Base-by-base conservation (phyloP, 2,329 filamentous ascomycete genomes). In the Neopestalotiopsis clavispora region DNA sequence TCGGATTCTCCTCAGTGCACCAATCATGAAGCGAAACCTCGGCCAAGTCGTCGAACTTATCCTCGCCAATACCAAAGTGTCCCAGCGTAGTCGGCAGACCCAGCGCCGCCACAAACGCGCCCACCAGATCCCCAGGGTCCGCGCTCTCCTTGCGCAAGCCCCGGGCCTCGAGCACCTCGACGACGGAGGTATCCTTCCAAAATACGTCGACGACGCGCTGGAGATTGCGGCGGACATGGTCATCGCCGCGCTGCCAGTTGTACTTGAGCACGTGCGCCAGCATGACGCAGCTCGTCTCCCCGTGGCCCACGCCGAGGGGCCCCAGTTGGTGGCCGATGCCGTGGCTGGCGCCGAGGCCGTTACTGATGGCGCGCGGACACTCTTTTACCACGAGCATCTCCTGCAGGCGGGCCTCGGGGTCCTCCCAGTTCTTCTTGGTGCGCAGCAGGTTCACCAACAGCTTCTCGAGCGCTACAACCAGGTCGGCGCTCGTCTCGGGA, bases 321-420 rank as follows among this genome's bases (percentile, higher is more conserved):
- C 73, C 73, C 4, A 74, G 71, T 40, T 74, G 72, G 34, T 74
- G 73, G 14, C 73, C 73, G 49, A 74, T 74, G 5, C 73, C 73
- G 17, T 74, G 73, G 10, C 69, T 71, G 3, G 73, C 73, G 12
- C 73, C 72, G 38, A 73, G 68, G 12, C 67, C 67, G 23, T 70
- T 68, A 6, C 42, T 5, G 17, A 74, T 3, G 12, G 42, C 17
- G 20, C n/a, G 34, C 1, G 62, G 67, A 42, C 64, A 30, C 23
- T 62, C 66, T 9, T 42, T 62, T 13, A 69, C 59, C 23, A 67
- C 69, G 28, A 74, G 65, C 52, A 71, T 70, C 4, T 67, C 67
- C 63, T 69, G 69, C 40, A 74, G 64, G 40, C 73, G 71, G 30
- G 72, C 73, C 28, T 65, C 71, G n/a, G 70, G 67, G 20, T 74